Percentiles rank a stretch among this genome's conserved stretches.
Evolutionary conservation across 2,329 filamentous ascomycete genomes (phyloP).

Genomic region (Penicillium griseofulvum): DNA sequence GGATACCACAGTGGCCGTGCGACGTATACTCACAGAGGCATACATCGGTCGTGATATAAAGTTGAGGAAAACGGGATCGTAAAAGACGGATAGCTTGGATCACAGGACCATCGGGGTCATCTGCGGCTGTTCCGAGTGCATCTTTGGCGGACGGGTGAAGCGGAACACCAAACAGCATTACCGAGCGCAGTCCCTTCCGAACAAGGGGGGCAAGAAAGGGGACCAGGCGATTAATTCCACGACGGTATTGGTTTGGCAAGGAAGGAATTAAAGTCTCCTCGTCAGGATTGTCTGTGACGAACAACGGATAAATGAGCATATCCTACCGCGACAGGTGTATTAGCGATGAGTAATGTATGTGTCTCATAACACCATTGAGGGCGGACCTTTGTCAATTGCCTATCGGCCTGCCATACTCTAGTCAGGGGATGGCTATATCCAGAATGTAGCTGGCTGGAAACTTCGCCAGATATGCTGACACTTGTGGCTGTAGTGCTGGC

Average conservation of each 20-base stretch:
- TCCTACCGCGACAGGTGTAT: conserved; percentile 55
- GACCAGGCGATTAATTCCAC: conserved; percentile 81
- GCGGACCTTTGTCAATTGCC: conserved; percentile 77
- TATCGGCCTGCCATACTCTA: conserved; percentile 77
- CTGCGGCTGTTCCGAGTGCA: conserved; percentile 83
- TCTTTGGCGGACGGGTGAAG: conserved; percentile 80
- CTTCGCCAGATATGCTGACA: conserved; percentile 60
- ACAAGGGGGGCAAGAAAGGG: conserved; percentile 83
- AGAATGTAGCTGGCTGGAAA: conserved; percentile 78
- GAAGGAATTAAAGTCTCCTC: conserved; percentile 89
- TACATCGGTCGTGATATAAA: conserved; percentile 90
- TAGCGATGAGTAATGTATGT: not conserved
- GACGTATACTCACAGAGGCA: conserved; percentile 98
- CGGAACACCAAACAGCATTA: conserved; percentile 95
- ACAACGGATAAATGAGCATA: conserved; percentile 97
- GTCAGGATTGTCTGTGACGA: conserved; percentile 90
- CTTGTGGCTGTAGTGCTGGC: conserved; percentile 50
- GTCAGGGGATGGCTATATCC: conserved; percentile 79
- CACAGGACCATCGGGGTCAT: conserved; percentile 89
- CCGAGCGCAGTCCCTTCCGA: conserved; percentile 83
- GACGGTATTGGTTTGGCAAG: conserved; percentile 83
- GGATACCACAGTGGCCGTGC: conserved; percentile 94
- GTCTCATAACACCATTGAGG: not conserved
- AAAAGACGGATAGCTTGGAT: conserved; percentile 83
- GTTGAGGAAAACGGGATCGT: conserved; percentile 77